These are phyloP conservation scores for Phyllosticta citribraziliensis DNA, from an alignment of 2,329 filamentous ascomycete genomes.

Conservation along the genomic window DNA sequence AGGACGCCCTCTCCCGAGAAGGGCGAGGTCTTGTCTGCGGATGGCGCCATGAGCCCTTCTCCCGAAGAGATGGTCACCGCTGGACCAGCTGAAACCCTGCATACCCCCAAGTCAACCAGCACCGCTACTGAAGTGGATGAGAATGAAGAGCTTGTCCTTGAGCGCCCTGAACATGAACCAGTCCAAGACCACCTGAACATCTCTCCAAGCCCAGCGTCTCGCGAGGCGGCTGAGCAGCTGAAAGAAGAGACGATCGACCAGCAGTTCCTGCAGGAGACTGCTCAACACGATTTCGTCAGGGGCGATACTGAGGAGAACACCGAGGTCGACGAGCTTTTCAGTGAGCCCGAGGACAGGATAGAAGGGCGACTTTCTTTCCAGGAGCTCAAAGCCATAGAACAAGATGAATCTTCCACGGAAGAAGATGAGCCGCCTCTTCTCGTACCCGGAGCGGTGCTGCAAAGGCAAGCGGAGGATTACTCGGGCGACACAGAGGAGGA, in stretches of 20 bases:
- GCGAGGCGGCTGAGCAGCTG: not conserved
- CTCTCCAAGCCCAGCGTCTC: not conserved
- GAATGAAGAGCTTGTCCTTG: not conserved
- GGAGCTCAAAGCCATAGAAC: not conserved
- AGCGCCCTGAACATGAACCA: not conserved
- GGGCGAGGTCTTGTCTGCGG: slow-evolving; percentile 19
- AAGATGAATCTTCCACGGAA: not conserved
- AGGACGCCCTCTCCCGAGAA: slow-evolving; percentile 61
- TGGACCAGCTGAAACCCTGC: not conserved
- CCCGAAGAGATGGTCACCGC: not conserved
- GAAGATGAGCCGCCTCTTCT: not conserved
- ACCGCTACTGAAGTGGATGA: not conserved
- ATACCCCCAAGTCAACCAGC: not conserved
- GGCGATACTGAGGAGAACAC: slow-evolving; percentile 24
- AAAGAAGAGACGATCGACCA: slow-evolving; percentile 4
- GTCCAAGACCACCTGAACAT: not conserved
- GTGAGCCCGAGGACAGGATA: not conserved
- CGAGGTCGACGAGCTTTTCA: slow-evolving; percentile 13
- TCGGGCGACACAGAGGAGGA: not conserved
- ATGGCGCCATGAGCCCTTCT: not conserved
- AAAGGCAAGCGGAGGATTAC: not conserved
- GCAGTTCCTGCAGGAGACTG: not conserved
- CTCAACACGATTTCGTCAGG: slow-evolving; percentile 1
- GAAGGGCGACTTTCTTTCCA: not conserved
- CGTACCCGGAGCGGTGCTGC: not conserved